Base-by-base conservation (phyloP, 108 stramenopile species). In the Aureococcus anophagefferens region DNA sequence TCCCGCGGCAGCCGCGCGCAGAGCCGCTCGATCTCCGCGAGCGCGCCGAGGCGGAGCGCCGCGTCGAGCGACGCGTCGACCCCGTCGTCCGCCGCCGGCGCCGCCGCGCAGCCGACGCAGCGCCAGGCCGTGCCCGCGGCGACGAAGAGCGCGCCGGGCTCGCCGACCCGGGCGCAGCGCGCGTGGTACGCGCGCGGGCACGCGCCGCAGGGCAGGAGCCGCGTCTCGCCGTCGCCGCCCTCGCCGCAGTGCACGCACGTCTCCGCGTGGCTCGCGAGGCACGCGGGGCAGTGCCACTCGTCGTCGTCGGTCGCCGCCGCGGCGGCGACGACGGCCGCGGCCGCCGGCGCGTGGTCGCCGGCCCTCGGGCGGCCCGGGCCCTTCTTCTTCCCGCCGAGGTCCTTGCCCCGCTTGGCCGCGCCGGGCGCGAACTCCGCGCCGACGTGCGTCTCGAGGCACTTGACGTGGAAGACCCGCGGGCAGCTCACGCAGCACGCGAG, bases 401-500 rank as follows among this genome's bases (percentile, higher is more conserved):
- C 40, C 13, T 11, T 11, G 5, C 13, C 13, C 40, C 9, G 9
- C 40, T 13, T 5, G 9, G 9, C 9, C 40, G 40, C 40, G 40
- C 40, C 40, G 9, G 40, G 40, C 40, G 13, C 9, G 40, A 11
- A 44, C 9, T 5, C 40, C 40, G 5, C 40, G 40, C 40, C 40
- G 9, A 44, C 5, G 13, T 13, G 13, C 63, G 65, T 64, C 21
- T 28, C 21, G 21, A 25, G 7, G 51, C 51, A 59, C 7, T 1
- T 1, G 21, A 4, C 14, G 51, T 59, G 51, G 51, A 25, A 59
- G 51, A 1, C 25, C 21, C 51, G 51, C 51, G 51, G 51, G 51
- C 51, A 59, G 7, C 7, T 25, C 51, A 28, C 25, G 51, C 51
- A 59, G 51, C 73, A 74, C 64, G 71, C 34, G 63, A 74, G 71